phyloP scores from a whole-genome alignment of 1,284 basidiomycete species.

The Papiliotrema flavescens region DNA sequence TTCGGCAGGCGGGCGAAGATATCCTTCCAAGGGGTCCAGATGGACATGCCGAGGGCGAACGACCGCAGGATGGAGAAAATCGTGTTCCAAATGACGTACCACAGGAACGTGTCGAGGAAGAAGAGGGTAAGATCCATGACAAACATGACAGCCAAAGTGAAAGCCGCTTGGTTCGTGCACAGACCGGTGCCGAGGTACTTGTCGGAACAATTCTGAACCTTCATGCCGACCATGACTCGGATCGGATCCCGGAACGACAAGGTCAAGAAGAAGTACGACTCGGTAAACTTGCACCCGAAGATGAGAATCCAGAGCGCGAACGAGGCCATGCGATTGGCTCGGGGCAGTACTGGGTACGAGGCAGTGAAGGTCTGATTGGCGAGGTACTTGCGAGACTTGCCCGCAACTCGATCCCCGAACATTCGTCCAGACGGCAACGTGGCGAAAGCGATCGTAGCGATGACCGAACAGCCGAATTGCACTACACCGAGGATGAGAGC shows the following conservation, averaged over 20 bases:
- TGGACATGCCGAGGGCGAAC: constrained; percentile 85
- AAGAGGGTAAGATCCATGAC: constrained; percentile 90
- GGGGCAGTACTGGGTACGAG: constrained; percentile 71
- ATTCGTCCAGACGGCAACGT: constrained; percentile 81
- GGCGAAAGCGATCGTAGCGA: constrained; percentile 75
- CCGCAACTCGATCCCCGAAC: constrained; percentile 89
- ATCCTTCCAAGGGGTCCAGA: constrained; percentile 97
- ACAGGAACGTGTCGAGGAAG: constrained; percentile 96
- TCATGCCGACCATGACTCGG: constrained; percentile 87
- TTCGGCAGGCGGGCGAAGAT: constrained; percentile 90
- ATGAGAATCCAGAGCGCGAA: constrained; percentile 79
- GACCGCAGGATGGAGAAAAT: constrained; percentile 84
- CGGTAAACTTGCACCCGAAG: constrained; percentile 88
- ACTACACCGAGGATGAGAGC: constrained; percentile 84
- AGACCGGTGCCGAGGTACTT: constrained; percentile 73
- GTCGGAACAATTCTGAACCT: constrained; percentile 80
- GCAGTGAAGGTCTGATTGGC: constrained; percentile 95
- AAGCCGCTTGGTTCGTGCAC: constrained; percentile 83
- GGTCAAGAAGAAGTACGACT: constrained; percentile 94
- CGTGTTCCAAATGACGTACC: constrained; percentile 93
- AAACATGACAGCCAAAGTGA: constrained; percentile 92
- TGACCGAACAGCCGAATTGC: constrained; percentile 83
- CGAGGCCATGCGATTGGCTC: constrained; percentile 64
- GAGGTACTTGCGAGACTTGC: constrained; percentile 89
- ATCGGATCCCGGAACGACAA: constrained; percentile 88